Percentiles rank a stretch among this genome's conserved stretches.
Evolutionary conservation across 2,329 filamentous ascomycete species (phyloP).

Genomic region (Paecilomyces sp.): DNA sequence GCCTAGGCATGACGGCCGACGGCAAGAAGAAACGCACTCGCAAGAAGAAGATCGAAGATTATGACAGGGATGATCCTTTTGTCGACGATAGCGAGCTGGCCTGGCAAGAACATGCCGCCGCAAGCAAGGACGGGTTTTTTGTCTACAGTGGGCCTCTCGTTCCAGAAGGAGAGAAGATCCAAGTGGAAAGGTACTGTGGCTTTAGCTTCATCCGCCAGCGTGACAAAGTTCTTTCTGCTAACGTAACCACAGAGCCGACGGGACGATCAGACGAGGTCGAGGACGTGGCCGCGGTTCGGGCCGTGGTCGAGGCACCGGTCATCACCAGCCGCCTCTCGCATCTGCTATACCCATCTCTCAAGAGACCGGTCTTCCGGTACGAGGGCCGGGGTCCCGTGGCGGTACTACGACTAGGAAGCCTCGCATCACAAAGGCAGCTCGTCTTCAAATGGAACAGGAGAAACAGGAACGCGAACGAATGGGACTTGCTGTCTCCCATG

Average conservation of each 20-base stretch:
- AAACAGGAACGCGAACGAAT: slow-evolving; percentile 53
- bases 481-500: slow-evolving; percentile 14
- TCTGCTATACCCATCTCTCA: slow-evolving; percentile 86
- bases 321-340: slow-evolving; percentile 64
- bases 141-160: slow-evolving; percentile 92
- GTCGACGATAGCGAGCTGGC: slow-evolving; percentile 88
- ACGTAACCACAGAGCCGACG: slow-evolving; percentile 54
- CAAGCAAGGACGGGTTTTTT: slow-evolving; percentile 94
- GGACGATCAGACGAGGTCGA: slow-evolving; percentile 58
- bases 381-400: slow-evolving; percentile 64
- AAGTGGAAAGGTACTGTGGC: slow-evolving; percentile 50
- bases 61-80: slow-evolving; percentile 61
- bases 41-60: slow-evolving; percentile 62
- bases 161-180: slow-evolving; percentile 72
- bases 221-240: slow-evolving; percentile 26
- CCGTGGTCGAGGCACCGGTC: slow-evolving; percentile 49
- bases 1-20: slow-evolving; percentile 48
- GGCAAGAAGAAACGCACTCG: slow-evolving; percentile 63
- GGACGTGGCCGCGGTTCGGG: slow-evolving; percentile 48
- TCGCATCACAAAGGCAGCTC: slow-evolving; percentile 78
- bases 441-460: slow-evolving; percentile 70
- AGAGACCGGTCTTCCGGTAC: slow-evolving; percentile 70
- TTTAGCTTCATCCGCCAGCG: slow-evolving; percentile 6
- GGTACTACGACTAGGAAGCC: slow-evolving; percentile 70
- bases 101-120: slow-evolving; percentile 92